A percentile compares a stretch with the other conserved stretches of the same genome.
phyloP scores from a whole-genome alignment of 805 yeast genomes.

The Pichia cabralensis region DNA sequence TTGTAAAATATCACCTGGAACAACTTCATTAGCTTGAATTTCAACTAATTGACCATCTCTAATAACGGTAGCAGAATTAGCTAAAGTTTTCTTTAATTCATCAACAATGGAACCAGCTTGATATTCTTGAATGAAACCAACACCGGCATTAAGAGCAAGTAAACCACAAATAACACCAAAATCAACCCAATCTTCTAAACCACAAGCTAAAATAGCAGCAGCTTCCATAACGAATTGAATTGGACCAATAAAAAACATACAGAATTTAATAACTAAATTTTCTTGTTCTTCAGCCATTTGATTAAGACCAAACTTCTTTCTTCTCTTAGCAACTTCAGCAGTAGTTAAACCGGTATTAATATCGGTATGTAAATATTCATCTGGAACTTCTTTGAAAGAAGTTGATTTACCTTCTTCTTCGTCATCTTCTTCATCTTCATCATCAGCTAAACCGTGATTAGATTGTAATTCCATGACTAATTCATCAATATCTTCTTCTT shows the following conservation, averaged over 20 bases:
- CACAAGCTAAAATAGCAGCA: slow-evolving; percentile 91
- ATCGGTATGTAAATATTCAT: slow-evolving; percentile 75
- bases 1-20: slow-evolving; percentile 89
- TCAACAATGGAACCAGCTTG: slow-evolving; percentile 98
- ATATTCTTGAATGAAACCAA: slow-evolving; percentile 95
- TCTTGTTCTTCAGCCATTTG: slow-evolving; percentile 87
- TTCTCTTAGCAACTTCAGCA: slow-evolving; percentile 71
- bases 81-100: slow-evolving; percentile 89
- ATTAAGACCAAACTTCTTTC: slow-evolving; percentile 84
- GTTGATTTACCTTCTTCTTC: slow-evolving; percentile 38
- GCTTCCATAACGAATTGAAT: slow-evolving; percentile 97
- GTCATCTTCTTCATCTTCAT: slow-evolving; percentile 43
- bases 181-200: slow-evolving; percentile 97
- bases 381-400: slow-evolving; percentile 71
- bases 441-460: slow-evolving; percentile 32
- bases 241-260: slow-evolving; percentile 88
- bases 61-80: slow-evolving; percentile 77
- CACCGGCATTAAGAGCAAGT: slow-evolving; percentile 76
- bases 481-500: slow-evolving; percentile 54
- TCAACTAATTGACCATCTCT: slow-evolving; percentile 73
- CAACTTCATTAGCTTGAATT: slow-evolving; percentile 73
- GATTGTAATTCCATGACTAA: slow-evolving; percentile 74
- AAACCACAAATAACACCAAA: slow-evolving; percentile 94
- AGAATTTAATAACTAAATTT: slow-evolving; percentile 66
- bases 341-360: slow-evolving; percentile 64